phyloP scores from a whole-genome alignment of 345 rosid species.

The Ricinus communis region DNA sequence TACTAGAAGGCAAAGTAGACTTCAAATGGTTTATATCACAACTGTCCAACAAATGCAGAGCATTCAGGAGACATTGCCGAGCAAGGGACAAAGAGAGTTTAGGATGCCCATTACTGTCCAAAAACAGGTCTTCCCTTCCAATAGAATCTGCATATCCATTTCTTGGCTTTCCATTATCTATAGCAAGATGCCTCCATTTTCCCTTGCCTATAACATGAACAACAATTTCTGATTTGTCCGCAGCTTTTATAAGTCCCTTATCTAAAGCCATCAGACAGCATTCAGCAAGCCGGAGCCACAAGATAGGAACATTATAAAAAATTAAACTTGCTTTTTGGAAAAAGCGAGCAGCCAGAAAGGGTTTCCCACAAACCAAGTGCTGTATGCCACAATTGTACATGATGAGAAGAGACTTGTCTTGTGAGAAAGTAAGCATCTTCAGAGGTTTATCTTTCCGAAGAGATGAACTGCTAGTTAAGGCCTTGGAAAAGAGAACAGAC shows the following conservation, averaged over 20 bases:
- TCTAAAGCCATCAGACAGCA: slow-evolving; percentile 86
- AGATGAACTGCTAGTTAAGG: slow-evolving; percentile 60
- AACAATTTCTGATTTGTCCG: slow-evolving; percentile 54
- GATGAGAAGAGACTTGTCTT: slow-evolving; percentile 77
- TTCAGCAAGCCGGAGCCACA: slow-evolving; percentile 97
- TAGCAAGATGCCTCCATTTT: slow-evolving; percentile 78
- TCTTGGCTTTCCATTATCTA: slow-evolving; percentile 48
- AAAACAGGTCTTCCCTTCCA: slow-evolving; percentile 33
- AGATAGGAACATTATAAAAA: slow-evolving; percentile 63
- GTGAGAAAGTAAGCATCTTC: slow-evolving; percentile 67
- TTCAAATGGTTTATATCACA: slow-evolving; percentile 42
- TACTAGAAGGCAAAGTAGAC: slow-evolving; percentile 38
- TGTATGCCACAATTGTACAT: slow-evolving; percentile 85
- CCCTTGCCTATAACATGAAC: slow-evolving; percentile 81
- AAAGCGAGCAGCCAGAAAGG: slow-evolving; percentile 82
- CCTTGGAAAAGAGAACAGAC: slow-evolving; percentile 69
- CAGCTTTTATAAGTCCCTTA: slow-evolving; percentile 59
- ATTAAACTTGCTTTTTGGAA: slow-evolving; percentile 74
- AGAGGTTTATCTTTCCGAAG: slow-evolving; percentile 72
- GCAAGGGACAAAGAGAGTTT: slow-evolving; percentile 78
- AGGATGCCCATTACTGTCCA: slow-evolving; percentile 48
- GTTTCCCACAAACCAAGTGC: slow-evolving; percentile 83
- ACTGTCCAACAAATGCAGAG: slow-evolving; percentile 61
- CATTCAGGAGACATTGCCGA: slow-evolving; percentile 75
- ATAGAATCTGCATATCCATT: slow-evolving; percentile 43